Evolutionary conservation across 495 filamentous ascomycete genomes (phyloP), one percentile per base, ranked within the genome.

Genomic region (Talaromyces stipitatus): DNA sequence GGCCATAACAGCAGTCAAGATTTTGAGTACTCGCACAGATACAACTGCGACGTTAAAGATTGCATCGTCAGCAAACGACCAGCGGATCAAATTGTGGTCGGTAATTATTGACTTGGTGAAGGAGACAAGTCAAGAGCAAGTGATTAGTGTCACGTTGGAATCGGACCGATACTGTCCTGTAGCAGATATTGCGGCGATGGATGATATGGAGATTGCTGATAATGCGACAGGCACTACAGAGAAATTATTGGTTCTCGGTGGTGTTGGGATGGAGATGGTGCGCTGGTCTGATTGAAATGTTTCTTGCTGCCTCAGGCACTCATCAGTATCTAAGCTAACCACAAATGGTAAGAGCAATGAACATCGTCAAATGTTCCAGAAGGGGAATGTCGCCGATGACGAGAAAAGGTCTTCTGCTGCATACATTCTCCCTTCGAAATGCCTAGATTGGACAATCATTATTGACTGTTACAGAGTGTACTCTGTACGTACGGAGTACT

Each of bases 21-120:
- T 84, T 58, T 89, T 24, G 50, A 43, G 12, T 53, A 51, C 28
- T 57, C 45, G 14, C 54, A 4, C 43, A 36, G 30, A 52, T 10
- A 50, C 50, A 6, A 23, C 46, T 3, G 66, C 57, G 16, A 53
- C 58, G 0, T 27, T 71, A n/a, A 61, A 46, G n/a, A 57, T 90
- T 2, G 80, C 82, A 5, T 86, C 82, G 1, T 80, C 83, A 0
- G 84, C 90, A 24, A 91, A 88, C 56, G 94, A 97, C 64, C 91
- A 96, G 72, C 78, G 84, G 20, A 64, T 96, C 55, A 90, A 88
- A 64, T 60, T 86, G 2, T 97, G 92, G 92, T 64, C 61, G 1
- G 60, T 85, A 18, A 55, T 54, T 0, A 61, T 81, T 27, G 70
- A 80, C 51, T 58, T 72, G 5, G 56, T 29, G 10, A 47, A 58